Evolutionary conservation across 768 basidiomycete genomes (phyloP).

Genomic region (Pholiota microspora): DNA sequence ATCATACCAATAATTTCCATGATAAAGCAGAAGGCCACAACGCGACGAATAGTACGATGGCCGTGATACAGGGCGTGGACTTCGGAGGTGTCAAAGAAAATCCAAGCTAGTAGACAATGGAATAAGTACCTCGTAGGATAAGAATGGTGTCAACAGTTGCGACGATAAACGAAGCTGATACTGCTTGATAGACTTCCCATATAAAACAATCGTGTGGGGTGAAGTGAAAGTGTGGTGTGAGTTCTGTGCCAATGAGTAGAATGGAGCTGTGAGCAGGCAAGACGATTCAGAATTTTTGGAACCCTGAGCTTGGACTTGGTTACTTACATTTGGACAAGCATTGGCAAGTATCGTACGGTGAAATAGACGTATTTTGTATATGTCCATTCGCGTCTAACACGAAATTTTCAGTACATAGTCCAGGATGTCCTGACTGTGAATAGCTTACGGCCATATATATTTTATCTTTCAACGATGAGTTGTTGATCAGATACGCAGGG

Average conservation of each 20-base stretch:
- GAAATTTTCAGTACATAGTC: neutral
- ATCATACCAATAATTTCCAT: conserved; percentile 31
- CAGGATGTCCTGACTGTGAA: neutral
- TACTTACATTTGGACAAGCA: conserved; percentile 34
- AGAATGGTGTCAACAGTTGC: conserved; percentile 35
- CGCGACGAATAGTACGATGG: conserved; percentile 23
- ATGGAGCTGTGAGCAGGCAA: conserved; percentile 27
- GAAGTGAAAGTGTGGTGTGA: conserved; percentile 34
- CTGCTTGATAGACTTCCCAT: conserved; percentile 43
- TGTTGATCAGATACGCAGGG: neutral
- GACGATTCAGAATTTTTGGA: neutral
- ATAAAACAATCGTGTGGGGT: conserved; percentile 39
- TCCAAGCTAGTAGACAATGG: neutral
- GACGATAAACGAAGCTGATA: conserved; percentile 28
- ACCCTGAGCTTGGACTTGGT: neutral
- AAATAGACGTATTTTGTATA: conserved; percentile 36
- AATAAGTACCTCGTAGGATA: conserved; percentile 34
- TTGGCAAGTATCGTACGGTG: conserved; percentile 35
- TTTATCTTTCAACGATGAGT: conserved; percentile 25
- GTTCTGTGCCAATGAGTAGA: conserved; percentile 32
- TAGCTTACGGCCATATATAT: conserved; percentile 40
- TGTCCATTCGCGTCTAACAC: conserved; percentile 23
- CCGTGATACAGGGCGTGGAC: conserved; percentile 42
- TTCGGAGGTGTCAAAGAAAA: conserved; percentile 7
- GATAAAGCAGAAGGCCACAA: conserved; percentile 24